Percentiles rank a stretch among this genome's conserved stretches.
Evolutionary conservation across 1,284 basidiomycete species (phyloP).

Genomic region (Gymnopus androsaceus): DNA sequence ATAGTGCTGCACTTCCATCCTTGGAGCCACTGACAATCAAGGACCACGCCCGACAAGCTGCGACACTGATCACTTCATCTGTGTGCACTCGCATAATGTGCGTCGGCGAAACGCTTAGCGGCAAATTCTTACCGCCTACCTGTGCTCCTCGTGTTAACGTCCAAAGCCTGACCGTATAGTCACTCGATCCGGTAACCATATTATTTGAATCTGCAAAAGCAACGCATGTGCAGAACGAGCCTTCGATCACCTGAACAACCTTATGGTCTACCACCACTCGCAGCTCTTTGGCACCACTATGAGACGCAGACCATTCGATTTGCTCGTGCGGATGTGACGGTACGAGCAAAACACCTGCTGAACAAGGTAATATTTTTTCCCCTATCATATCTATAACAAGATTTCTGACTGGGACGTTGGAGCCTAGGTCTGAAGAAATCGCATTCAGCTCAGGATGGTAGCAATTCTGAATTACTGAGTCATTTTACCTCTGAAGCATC

Average conservation of each 20-base stretch:
- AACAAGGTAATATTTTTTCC: constrained; percentile 67
- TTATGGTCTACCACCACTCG: constrained; percentile 64
- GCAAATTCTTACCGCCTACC: constrained; percentile 15
- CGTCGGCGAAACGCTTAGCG: constrained; percentile 47
- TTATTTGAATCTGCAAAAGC: constrained; percentile 72
- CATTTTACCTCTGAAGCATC: constrained; percentile 61
- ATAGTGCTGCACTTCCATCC: constrained; percentile 84
- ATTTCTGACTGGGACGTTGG: constrained; percentile 46
- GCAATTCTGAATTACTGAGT: too few species aligned
- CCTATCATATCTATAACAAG: constrained; percentile 59
- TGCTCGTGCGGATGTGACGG: constrained; percentile 68
- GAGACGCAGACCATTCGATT: constrained; percentile 60
- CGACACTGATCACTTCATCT: constrained; percentile 66
- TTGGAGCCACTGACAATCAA: constrained; percentile 82
- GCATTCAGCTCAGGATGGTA: too few species aligned
- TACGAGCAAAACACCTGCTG: constrained; percentile 57
- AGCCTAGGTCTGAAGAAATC: constrained; percentile 50
- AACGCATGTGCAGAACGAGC: constrained; percentile 72
- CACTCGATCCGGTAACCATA: constrained; percentile 76
- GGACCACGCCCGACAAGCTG: constrained; percentile 83
- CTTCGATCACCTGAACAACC: constrained; percentile 75
- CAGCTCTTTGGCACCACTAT: constrained; percentile 51
- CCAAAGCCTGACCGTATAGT: constrained; percentile 83
- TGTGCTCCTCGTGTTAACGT: constrained; percentile 45
- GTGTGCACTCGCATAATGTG: constrained; percentile 82